phyloP scores from a whole-genome alignment of 2,329 filamentous ascomycete species.

The Penicillium palitans region DNA sequence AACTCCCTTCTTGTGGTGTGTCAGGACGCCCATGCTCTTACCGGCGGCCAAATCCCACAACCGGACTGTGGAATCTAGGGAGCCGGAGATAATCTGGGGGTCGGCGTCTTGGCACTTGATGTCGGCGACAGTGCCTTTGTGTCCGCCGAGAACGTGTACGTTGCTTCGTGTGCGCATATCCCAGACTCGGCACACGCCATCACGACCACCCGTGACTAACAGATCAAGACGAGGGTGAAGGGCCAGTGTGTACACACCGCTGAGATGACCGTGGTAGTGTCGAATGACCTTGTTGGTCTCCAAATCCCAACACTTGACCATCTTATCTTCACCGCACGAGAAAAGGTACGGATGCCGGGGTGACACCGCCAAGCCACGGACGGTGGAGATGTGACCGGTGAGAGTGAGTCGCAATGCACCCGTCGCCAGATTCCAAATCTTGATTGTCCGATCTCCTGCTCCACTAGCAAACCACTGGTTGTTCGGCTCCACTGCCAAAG shows the following conservation, averaged over 20 bases:
- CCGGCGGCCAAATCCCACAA: conserved; percentile 95
- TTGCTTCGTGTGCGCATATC: conserved; percentile 97
- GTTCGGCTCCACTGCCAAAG: conserved; percentile 86
- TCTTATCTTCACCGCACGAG: conserved; percentile 97
- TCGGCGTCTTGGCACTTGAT: conserved; percentile 94
- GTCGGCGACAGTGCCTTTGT: conserved; percentile 86
- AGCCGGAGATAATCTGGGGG: conserved; percentile 91
- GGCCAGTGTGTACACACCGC: conserved; percentile 88
- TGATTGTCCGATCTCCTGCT: conserved; percentile 93
- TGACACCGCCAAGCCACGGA: conserved; percentile 87
- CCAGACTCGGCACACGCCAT: conserved; percentile 94
- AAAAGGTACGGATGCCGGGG: conserved; percentile 95
- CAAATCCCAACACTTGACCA: conserved; percentile 99
- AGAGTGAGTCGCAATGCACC: conserved; percentile 81
- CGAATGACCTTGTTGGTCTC: conserved; percentile 99
- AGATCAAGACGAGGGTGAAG: conserved; percentile 96
- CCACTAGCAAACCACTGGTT: conserved; percentile 98
- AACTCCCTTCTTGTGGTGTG: conserved; percentile 98
- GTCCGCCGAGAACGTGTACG: conserved; percentile 87
- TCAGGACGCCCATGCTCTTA: conserved; percentile 93
- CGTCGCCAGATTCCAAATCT: conserved; percentile 95
- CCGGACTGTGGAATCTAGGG: conserved; percentile 84
- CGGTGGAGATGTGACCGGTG: conserved; percentile 92
- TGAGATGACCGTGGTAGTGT: conserved; percentile 95
- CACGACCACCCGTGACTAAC: conserved; percentile 88